Base-by-base conservation (phyloP, 192 early-diverging fungal species). In the Coemansia sp. region DNA sequence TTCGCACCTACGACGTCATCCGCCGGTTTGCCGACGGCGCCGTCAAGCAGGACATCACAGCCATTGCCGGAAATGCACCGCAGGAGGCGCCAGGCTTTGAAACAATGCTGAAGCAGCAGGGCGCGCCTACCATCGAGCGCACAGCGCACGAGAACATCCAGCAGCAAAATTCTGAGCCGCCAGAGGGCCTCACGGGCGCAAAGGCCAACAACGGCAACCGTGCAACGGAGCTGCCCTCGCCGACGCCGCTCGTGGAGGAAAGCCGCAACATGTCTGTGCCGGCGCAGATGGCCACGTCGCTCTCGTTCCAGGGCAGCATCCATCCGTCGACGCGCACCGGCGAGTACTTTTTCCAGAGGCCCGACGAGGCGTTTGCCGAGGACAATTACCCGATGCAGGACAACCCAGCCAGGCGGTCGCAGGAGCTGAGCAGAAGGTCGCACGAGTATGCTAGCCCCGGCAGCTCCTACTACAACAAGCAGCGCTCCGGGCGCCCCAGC, bases 1-100 rank as follows among this genome's bases (percentile, higher is more conserved):
- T 92, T 41, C 80, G 90, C 24, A 86, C 78, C 33, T 86, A 82
- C 52, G 88, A 86, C 53, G 76, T 85, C 15, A 76, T 89, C 33
- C 68, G 81, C 38, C 52, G 68, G 32, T 58, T 50, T 32, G 58
- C 26, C 10, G 71, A 73, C 45, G 58, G 53, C 15, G 52, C 41
- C 1, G 28, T 57, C 0, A 42, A 58, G 53, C 72, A 64, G 17
- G 61, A 64, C 36, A 40, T 64, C 5, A 13, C 42, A 8, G 58
- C 44, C 3, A 19, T 66, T 22, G 51, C 63, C 0, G 74, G 67
- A 19, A 70, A 70, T 23, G 58, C 62, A 29, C 67, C 67, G 29
- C 55, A 41, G 19, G 65, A 75, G 36, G 47, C 45, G 34, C 53
- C 65, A 2, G 64, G 56, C n/a, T 59, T 60, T 41, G 60, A 74